Evolutionary conservation across 192 early-diverging fungal genomes (phyloP).

Genomic region (Coemansia sp.): DNA sequence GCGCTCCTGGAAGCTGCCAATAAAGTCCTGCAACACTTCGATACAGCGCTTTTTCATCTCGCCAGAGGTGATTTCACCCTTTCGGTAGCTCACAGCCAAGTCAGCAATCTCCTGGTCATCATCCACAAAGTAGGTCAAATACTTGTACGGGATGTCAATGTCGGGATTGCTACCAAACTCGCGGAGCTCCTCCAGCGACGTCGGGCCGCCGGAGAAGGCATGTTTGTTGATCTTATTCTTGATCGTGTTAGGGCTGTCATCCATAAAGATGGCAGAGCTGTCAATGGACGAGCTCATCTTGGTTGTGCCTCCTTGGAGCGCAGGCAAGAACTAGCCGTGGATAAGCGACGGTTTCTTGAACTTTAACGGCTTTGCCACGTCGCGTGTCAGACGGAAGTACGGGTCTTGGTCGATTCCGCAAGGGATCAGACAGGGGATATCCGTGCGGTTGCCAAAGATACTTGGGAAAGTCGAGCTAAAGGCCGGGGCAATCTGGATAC

Average conservation of each 20-base stretch:
- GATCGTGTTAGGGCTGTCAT: slow-evolving; percentile 88
- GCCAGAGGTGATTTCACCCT: slow-evolving; percentile 86
- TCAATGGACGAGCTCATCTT: slow-evolving; percentile 96
- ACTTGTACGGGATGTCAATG: slow-evolving; percentile 96
- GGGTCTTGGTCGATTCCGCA: slow-evolving; percentile 99
- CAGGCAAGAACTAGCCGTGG: slow-evolving; percentile 95
- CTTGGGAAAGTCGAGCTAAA: slow-evolving; percentile 95
- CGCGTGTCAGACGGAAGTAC: slow-evolving; percentile 97
- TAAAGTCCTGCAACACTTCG: slow-evolving; percentile 75
- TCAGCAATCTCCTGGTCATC: slow-evolving; percentile 85
- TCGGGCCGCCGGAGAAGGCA: slow-evolving; percentile 93
- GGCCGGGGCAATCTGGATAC: slow-evolving; percentile 92
- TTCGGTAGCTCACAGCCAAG: slow-evolving; percentile 73
- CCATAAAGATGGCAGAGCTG: slow-evolving; percentile 90
- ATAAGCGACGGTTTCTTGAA: slow-evolving; percentile 95
- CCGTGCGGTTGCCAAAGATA: slow-evolving; percentile 88
- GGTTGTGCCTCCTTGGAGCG: slow-evolving; percentile 84
- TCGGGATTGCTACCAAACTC: slow-evolving; percentile 87
- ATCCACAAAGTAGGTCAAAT: slow-evolving; percentile 91
- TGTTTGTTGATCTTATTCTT: slow-evolving; percentile 98
- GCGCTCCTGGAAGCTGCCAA: slow-evolving; percentile 78
- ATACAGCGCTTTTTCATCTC: slow-evolving; percentile 91
- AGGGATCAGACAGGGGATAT: slow-evolving; percentile 96
- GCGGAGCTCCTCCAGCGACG: slow-evolving; percentile 82
- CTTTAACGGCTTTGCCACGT: slow-evolving; percentile 89